Conservation (phyloP, 2,329 filamentous ascomycete species). For the Xylariaceae sp. region DNA sequence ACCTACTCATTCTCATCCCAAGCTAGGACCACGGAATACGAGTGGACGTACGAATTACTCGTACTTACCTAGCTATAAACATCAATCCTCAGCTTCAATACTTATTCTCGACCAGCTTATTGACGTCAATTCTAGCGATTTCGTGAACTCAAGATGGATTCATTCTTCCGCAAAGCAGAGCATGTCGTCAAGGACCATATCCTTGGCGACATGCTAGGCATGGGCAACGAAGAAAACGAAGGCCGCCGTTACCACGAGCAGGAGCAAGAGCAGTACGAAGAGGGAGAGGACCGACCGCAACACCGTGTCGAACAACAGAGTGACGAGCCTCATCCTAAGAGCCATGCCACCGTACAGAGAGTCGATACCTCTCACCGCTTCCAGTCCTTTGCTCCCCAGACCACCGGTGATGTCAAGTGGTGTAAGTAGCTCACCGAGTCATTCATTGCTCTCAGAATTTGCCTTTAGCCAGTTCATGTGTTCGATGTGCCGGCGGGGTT, state of each 20-base stretch:
- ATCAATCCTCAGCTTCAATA: no score
- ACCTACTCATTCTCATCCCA: no score
- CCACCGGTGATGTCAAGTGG: slow-evolving; percentile 76
- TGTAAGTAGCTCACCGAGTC: slow-evolving; percentile 32
- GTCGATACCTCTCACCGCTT: slow-evolving; percentile 47
- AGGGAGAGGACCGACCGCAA: slow-evolving; percentile 19
- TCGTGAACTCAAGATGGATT: slow-evolving; percentile 32
- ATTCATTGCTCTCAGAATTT: background rate
- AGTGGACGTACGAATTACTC: background rate
- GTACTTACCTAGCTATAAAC: background rate
- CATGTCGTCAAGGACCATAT: slow-evolving; percentile 31
- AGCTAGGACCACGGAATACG: no score
- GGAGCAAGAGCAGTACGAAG: background rate
- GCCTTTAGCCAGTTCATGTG: background rate
- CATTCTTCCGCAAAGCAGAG: slow-evolving; percentile 43
- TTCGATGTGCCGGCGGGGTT: background rate
- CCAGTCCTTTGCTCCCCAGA: slow-evolving; percentile 66
- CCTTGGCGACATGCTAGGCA: slow-evolving; percentile 32
- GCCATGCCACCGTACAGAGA: slow-evolving; percentile 28
- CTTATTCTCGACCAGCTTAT: background rate
- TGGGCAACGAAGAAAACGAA: slow-evolving; percentile 32
- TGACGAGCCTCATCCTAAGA: background rate
- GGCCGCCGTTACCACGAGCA: slow-evolving; percentile 4
- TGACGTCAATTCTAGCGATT: background rate
- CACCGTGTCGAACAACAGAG: no score